Evolutionary conservation across 371 early-diverging fungal genomes (phyloP).

Genomic region (Smittium mucronatum): DNA sequence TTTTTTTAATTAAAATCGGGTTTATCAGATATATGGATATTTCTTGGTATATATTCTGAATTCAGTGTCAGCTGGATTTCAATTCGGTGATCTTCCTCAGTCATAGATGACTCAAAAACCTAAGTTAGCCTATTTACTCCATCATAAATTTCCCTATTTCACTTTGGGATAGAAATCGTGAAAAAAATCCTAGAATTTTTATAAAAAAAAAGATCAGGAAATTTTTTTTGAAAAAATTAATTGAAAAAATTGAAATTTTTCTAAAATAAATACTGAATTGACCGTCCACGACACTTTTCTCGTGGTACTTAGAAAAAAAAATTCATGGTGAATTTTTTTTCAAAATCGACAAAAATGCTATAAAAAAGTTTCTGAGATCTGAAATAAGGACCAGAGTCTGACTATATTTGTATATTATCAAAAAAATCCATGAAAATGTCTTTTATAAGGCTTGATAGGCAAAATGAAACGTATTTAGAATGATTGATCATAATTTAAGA

Average conservation of each 20-base stretch:
- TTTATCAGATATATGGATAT: not conserved
- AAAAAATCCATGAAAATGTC: not conserved
- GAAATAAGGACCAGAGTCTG: not conserved
- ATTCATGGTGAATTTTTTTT: not conserved
- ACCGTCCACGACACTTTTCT: slow-evolving; percentile 1
- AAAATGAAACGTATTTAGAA: not conserved
- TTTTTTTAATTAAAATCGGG: not conserved
- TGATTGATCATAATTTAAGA: not conserved
- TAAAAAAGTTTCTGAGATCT: not conserved
- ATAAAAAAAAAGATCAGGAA: not conserved
- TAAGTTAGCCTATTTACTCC: not conserved
- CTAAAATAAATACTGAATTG: not conserved
- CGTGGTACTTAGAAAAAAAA: not conserved
- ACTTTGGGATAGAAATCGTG: not conserved
- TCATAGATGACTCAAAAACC: not conserved
- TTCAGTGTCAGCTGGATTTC: not conserved
- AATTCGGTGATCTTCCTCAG: not conserved
- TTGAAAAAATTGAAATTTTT: not conserved
- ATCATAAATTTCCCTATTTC: not conserved
- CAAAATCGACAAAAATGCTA: not conserved
- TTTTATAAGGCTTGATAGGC: not conserved
- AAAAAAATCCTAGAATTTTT: not conserved
- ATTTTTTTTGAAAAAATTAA: not conserved
- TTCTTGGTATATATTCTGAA: not conserved
- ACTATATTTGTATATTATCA: not conserved